phyloP scores from a whole-genome alignment of 176 grass and related monocot species.

The Chrysopogon serrulatus region DNA sequence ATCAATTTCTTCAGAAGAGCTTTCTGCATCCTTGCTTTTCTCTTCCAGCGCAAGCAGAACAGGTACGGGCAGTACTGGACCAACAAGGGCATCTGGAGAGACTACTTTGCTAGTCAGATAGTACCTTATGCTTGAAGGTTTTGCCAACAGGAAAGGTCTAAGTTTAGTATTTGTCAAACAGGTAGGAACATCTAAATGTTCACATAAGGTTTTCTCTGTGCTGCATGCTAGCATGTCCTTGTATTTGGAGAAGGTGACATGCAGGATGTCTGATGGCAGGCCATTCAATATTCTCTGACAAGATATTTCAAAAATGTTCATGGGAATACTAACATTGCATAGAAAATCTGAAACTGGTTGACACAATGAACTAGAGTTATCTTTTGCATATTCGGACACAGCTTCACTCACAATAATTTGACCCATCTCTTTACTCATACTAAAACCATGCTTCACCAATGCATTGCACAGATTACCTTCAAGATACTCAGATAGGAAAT shows the following conservation, averaged over 20 bases:
- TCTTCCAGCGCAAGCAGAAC: slow-evolving; percentile 81
- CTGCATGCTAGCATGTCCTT: slow-evolving; percentile 47
- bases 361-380: slow-evolving; percentile 26
- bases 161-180: slow-evolving; percentile 24
- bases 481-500: slow-evolving; percentile 56
- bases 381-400: slow-evolving; percentile 43
- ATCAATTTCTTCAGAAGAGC: slow-evolving; percentile 24
- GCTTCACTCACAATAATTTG: slow-evolving; percentile 59
- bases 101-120: slow-evolving; percentile 52
- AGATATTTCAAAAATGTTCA: slow-evolving; percentile 82
- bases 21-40: slow-evolving; percentile 27
- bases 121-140: slow-evolving; percentile 61
- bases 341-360: slow-evolving; percentile 54
- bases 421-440: slow-evolving; percentile 9
- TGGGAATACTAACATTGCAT: slow-evolving; percentile 53
- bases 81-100: slow-evolving; percentile 49
- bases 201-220: slow-evolving; percentile 18
- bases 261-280: slow-evolving; percentile 49
- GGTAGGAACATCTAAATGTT: slow-evolving; percentile 69
- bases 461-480: slow-evolving; percentile 56
- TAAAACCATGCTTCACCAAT: slow-evolving; percentile 34
- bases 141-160: slow-evolving; percentile 50
- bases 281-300: slow-evolving; percentile 57
- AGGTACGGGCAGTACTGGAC: slow-evolving; percentile 70
- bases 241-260: slow-evolving; percentile 60